These are phyloP conservation scores for Ogataea thermomethanolica DNA, from an alignment of 805 yeast species.

Conservation along the genomic window DNA sequence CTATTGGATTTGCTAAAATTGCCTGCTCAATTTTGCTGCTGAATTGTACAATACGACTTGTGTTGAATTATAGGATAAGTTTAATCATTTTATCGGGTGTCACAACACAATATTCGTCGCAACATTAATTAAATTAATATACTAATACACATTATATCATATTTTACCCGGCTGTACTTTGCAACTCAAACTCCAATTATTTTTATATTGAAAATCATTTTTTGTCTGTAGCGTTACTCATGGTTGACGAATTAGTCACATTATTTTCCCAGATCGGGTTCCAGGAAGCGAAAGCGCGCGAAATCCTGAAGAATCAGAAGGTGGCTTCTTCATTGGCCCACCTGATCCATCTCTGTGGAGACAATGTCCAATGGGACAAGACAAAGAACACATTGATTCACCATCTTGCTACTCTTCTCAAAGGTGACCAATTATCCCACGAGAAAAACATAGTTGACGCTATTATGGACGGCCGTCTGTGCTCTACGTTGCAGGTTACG, in stretches of 20 bases:
- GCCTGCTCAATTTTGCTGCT: conserved; percentile 2
- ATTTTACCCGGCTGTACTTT: conserved; percentile 3
- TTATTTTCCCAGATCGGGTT: conserved; percentile 55
- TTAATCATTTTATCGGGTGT: too few relatives aligned
- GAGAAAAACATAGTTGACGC: conserved; percentile 55
- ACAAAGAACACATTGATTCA: conserved; percentile 65
- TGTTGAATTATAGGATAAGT: too few relatives aligned
- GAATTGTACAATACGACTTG: not conserved
- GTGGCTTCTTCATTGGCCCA: conserved; percentile 67
- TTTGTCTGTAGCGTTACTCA: not conserved
- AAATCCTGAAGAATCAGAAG: conserved; percentile 80
- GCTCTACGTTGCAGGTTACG: conserved; percentile 67
- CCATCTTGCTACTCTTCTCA: conserved; percentile 68
- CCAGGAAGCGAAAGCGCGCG: conserved; percentile 70
- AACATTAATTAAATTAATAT: not conserved
- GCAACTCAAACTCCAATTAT: too few relatives aligned
- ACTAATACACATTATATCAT: not conserved
- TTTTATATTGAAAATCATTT: not conserved
- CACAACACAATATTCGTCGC: not conserved
- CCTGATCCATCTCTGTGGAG: conserved; percentile 47
- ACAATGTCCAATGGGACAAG: conserved; percentile 46
- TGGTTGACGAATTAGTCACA: conserved; percentile 24
- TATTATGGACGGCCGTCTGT: conserved; percentile 61
- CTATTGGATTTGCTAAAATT: not conserved
- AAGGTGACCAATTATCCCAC: conserved; percentile 50